A percentile compares a stretch with the other conserved stretches of the same genome.
Conservation (phyloP, 495 filamentous ascomycete species). For the Aspergillus indologenus region DNA sequence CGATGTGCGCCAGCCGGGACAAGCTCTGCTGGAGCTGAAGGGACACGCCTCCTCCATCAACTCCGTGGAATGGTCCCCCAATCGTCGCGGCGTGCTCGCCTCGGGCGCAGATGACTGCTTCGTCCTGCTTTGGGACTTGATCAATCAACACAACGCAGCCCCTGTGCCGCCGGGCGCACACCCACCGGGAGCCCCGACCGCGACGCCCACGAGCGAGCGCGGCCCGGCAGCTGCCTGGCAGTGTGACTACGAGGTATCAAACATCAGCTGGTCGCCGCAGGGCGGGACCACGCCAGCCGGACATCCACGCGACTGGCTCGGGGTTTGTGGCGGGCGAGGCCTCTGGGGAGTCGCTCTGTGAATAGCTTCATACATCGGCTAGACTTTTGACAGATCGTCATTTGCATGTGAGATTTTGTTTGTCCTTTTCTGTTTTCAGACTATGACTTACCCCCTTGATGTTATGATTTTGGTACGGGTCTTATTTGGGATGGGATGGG, state of each 20-base stretch:
- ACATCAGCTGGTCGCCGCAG: constrained; percentile 90
- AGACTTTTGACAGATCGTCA: constrained; percentile 12
- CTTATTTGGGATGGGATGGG: background rate
- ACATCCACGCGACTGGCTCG: constrained; percentile 90
- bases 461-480: background rate
- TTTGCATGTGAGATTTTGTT: constrained; percentile 14
- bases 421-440: background rate
- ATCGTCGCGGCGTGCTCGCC: constrained; percentile 79
- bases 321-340: constrained; percentile 85
- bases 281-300: constrained; percentile 56
- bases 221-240: constrained; percentile 83
- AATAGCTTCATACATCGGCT: constrained; percentile 21
- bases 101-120: constrained; percentile 89
- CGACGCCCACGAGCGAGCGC: constrained; percentile 37
- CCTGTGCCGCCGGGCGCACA: constrained; percentile 37
- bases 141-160: constrained; percentile 62
- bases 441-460: background rate
- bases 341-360: constrained; percentile 82
- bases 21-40: constrained; percentile 88
- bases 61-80: constrained; percentile 93
- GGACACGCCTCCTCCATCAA: constrained; percentile 86
- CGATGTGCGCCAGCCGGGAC: constrained; percentile 93
- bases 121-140: constrained; percentile 90
- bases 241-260: constrained; percentile 94
- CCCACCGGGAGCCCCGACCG: constrained; percentile 31